Conservation (phyloP, 2,329 filamentous ascomycete genomes). For the Cordyceps militaris region DNA sequence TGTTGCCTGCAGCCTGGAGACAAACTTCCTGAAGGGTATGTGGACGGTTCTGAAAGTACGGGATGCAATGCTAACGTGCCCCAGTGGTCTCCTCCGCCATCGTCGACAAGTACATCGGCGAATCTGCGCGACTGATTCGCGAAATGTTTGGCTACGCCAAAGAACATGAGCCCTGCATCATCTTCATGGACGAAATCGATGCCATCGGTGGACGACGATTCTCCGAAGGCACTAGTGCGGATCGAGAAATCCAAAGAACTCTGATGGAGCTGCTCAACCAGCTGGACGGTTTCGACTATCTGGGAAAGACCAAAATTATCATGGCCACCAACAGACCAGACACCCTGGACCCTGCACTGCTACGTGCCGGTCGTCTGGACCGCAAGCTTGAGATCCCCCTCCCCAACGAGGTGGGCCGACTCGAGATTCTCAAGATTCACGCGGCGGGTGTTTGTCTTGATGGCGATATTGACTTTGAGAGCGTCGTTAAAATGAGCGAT, state of each 20-base stretch:
- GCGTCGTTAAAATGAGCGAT: slow-evolving; percentile 99
- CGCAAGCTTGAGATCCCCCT: slow-evolving; percentile 97
- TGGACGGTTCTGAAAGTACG: slow-evolving; percentile 8
- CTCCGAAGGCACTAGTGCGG: slow-evolving; percentile 93
- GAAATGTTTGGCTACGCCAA: slow-evolving; percentile 99
- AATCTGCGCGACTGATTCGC: slow-evolving; percentile 91
- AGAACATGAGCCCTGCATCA: slow-evolving; percentile 98
- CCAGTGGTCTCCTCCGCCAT: slow-evolving; percentile 96
- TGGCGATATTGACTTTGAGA: slow-evolving; percentile 97
- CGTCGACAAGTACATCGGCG: slow-evolving; percentile 98
- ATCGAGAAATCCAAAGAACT: slow-evolving; percentile 96
- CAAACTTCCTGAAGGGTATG: slow-evolving; percentile 93
- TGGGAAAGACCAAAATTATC: slow-evolving; percentile 99
- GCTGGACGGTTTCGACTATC: slow-evolving; percentile 96
- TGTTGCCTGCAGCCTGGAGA: slow-evolving; percentile 92
- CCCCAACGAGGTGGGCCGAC: slow-evolving; percentile 89
- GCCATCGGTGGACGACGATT: slow-evolving; percentile 95
- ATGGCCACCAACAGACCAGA: slow-evolving; percentile 99
- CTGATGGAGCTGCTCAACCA: slow-evolving; percentile 99
- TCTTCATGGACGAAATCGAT: slow-evolving; percentile 99
- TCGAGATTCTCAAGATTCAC: slow-evolving; percentile 99
- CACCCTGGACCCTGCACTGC: slow-evolving; percentile 85
- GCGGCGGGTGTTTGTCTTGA: slow-evolving; percentile 78
- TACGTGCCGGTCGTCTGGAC: slow-evolving; percentile 88
- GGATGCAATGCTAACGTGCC: slow-evolving; percentile 6